These are phyloP conservation scores for Antrodiella citrinella DNA, from an alignment of 768 basidiomycete genomes.

Conservation along the genomic window DNA sequence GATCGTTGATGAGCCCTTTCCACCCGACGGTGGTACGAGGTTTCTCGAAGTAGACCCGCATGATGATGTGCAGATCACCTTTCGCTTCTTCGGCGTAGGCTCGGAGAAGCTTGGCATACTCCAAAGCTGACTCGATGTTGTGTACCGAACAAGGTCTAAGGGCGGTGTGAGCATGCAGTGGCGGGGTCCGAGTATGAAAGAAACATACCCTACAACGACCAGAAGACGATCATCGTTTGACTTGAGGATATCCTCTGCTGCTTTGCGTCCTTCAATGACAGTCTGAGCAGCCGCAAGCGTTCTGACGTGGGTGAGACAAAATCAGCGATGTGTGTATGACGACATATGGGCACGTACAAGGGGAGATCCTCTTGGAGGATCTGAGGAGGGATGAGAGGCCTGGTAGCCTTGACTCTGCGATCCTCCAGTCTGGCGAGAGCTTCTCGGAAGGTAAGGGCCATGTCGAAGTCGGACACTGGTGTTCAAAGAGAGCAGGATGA, in stretches of 20 bases:
- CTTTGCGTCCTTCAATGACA: constrained; percentile 76
- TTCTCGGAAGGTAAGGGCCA: constrained; percentile 72
- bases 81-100: constrained; percentile 73
- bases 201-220: constrained; percentile 78
- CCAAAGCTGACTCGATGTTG: constrained; percentile 75
- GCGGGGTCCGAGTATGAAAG: neutral
- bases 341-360: constrained; percentile 54
- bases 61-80: constrained; percentile 88
- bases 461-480: constrained; percentile 43
- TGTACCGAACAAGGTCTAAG: constrained; percentile 90
- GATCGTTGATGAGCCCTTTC: constrained; percentile 97
- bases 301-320: constrained; percentile 27
- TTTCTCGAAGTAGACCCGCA: constrained; percentile 99
- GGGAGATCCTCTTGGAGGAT: constrained; percentile 93
- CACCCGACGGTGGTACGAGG: constrained; percentile 85
- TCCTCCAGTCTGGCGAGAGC: constrained; percentile 81
- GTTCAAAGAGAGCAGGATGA: neutral
- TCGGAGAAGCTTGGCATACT: constrained; percentile 76
- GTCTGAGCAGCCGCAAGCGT: constrained; percentile 80
- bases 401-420: constrained; percentile 73
- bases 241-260: constrained; percentile 69
- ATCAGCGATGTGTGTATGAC: neutral
- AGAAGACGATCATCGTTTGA: constrained; percentile 90
- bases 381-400: constrained; percentile 90
- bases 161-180: constrained; percentile 1